Percentiles rank a stretch among this genome's conserved stretches.
Conservation (phyloP, 2,329 filamentous ascomycete species). For the Colletotrichum nymphaeae region DNA sequence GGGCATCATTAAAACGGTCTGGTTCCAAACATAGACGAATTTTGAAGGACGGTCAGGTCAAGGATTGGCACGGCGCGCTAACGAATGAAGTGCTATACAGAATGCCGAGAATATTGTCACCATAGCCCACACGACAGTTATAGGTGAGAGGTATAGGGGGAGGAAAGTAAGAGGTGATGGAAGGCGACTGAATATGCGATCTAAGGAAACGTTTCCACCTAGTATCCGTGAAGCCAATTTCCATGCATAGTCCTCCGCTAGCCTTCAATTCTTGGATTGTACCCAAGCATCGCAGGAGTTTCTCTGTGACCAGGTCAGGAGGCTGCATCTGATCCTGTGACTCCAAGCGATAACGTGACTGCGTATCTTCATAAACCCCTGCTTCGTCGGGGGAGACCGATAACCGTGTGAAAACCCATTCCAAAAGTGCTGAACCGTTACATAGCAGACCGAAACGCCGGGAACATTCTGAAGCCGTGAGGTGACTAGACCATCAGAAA, state of each 20-base stretch:
- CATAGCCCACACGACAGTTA: neutral
- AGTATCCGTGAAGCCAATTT: slow-evolving; percentile 23
- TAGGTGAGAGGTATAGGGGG: neutral
- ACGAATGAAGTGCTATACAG: slow-evolving; percentile 6
- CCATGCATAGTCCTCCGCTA: slow-evolving; percentile 22
- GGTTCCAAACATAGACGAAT: neutral
- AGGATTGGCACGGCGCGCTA: neutral
- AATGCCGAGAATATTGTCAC: slow-evolving; percentile 1
- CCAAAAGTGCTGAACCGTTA: slow-evolving; percentile 32
- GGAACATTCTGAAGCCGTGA: slow-evolving; percentile 33
- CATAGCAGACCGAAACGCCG: slow-evolving; percentile 36
- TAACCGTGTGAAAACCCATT: slow-evolving; percentile 33
- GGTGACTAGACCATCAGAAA: slow-evolving; percentile 26
- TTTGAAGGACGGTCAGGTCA: neutral
- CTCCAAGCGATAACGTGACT: slow-evolving; percentile 33
- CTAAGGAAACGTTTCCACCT: slow-evolving; percentile 27
- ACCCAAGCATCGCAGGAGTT: slow-evolving; percentile 26
- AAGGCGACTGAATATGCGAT: slow-evolving; percentile 22
- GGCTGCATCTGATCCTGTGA: slow-evolving; percentile 28
- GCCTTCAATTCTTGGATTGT: slow-evolving; percentile 27
- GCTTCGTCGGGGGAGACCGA: slow-evolving; percentile 19
- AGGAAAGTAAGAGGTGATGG: neutral
- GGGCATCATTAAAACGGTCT: neutral
- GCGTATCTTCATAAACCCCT: slow-evolving; percentile 33
- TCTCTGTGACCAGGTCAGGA: slow-evolving; percentile 10